Base-by-base conservation (phyloP, 1,139 yeast species). In the Saccharomyces hybrid region DNA sequence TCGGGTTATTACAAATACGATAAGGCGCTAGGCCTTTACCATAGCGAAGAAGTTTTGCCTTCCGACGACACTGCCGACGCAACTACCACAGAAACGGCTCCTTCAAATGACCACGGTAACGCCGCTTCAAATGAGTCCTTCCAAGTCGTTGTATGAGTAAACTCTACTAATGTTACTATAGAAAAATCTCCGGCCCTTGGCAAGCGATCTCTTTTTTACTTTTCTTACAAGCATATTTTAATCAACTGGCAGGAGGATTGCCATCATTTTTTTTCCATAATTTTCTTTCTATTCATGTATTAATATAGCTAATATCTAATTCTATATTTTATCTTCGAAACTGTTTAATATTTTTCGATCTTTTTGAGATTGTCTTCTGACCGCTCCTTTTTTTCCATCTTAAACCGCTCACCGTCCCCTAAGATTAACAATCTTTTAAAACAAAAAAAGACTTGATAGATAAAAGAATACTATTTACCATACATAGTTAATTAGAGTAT, bases 1-100 rank as follows among this genome's bases (percentile, higher is more conserved):
- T 58, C 63, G 4, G 68, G 67, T 16, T 65, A 56, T 52, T 64
- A 65, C 53, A 65, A 65, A 54, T 65, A 65, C 52, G 66, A 64
- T 32, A 50, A 52, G 34, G 46, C 61, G 28, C 56, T 58, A 19
- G 58, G 56, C 13, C 29, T 49, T 23, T 52, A 49, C 46, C 52
- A 42, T 5, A 38, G 44, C 11, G 44, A 38, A 38, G 44, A 38
- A 9, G 44, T 16, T 38, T 38, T 38, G 13, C 44, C 44, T 16
- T 38, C 44, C 3, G 44, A 38, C n/a, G 26, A 38, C 11, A 38
- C 3, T 7, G 44, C 25, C 14, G 44, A 9, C 7, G 44, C 11
- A 0, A 38, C 11, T 16, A 16, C 44, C 3, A 19, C 44, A 9
- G 44, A 38, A 19, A 38, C 13, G 5, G 44, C 44, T 9, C 11